Evolutionary conservation across 805 yeast genomes (phyloP), one percentile per base, ranked within the genome.

Genomic region (Yamadazyma nakazawae): DNA sequence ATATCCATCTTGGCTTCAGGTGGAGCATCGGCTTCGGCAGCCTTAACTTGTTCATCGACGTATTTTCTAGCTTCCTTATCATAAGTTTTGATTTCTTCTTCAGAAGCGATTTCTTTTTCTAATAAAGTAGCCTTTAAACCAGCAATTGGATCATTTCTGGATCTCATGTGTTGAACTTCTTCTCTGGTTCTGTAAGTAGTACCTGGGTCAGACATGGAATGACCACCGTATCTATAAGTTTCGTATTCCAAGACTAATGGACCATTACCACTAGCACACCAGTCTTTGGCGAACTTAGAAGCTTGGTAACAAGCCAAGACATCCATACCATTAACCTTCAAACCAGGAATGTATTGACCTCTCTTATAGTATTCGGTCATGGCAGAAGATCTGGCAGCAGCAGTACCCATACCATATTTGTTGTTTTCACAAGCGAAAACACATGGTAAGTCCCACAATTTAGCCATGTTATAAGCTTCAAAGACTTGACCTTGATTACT

Each of bases 161-260:
- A 89, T 80, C 99, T 88, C 97, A 94, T 91, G 79, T 92, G 92
- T 78, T 91, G 97, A 59, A 94, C 94, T 79, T 94, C 99, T 77
- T 94, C 99, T 80, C 99, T 91, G 67, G 99, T 94, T 83, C 99
- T 87, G 85, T 94, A 94, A 57, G 99, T 94, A 71, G 99, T 94
- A 81, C 99, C 99, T 64, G 99, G 99, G 76, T 94, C 99, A 59
- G 98, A 92, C 98, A 94, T 94, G 59, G 99, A 94, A 83, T 94
- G 99, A 72, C 99, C 99, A 79, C 98, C 98, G 71, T 94, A 94
- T 81, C 99, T 87, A 78, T 94, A 94, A 60, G 99, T 94, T 78
- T 91, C 97, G 75, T 86, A 94, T 79, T 94, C 99, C 59, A 94
- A 66, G 45, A 94, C 96, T 58, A 94, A 74, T 55, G 99, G 99